Percentiles rank a stretch among this genome's conserved stretches.
Conservation (phyloP, 257 asterid genomes). For the Henckelia pumila region DNA sequence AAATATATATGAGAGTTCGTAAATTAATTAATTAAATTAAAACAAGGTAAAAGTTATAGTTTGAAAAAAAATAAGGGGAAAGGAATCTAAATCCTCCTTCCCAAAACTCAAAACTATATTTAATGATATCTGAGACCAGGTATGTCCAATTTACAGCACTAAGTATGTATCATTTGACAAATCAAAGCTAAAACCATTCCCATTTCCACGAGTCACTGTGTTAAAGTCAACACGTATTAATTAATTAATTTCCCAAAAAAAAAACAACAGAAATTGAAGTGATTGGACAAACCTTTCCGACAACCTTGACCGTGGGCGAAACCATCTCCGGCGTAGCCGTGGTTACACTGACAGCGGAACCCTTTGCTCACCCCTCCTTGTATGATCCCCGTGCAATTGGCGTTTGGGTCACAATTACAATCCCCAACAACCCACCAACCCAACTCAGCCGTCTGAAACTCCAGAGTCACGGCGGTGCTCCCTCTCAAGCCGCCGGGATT, state of each 20-base stretch:
- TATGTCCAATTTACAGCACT: too few relatives aligned
- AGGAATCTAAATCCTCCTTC: too few relatives aligned
- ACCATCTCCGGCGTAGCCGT: slow-evolving; percentile 77
- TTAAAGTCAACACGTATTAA: slow-evolving; percentile 25
- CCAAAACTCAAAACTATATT: too few relatives aligned
- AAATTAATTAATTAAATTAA: too few relatives aligned
- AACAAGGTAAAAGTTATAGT: too few relatives aligned
- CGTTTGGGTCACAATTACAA: slow-evolving; percentile 46
- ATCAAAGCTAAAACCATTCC: neutral
- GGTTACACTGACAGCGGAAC: slow-evolving; percentile 59
- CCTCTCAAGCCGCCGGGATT: neutral
- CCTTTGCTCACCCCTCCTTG: slow-evolving; percentile 21
- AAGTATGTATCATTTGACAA: neutral
- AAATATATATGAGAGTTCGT: too few relatives aligned
- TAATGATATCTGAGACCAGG: too few relatives aligned
- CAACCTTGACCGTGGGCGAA: slow-evolving; percentile 51
- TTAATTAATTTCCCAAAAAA: too few relatives aligned
- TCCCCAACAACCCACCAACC: slow-evolving; percentile 78
- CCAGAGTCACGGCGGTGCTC: slow-evolving; percentile 37
- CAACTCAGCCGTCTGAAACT: slow-evolving; percentile 60
- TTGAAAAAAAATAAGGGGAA: too few relatives aligned
- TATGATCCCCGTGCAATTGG: slow-evolving; percentile 33
- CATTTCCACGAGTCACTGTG: too few relatives aligned
- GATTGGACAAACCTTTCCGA: slow-evolving; percentile 50
- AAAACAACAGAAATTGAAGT: too few relatives aligned